Evolutionary conservation across 2,329 filamentous ascomycete species (phyloP).

Genomic region (Claviceps spartinae): DNA sequence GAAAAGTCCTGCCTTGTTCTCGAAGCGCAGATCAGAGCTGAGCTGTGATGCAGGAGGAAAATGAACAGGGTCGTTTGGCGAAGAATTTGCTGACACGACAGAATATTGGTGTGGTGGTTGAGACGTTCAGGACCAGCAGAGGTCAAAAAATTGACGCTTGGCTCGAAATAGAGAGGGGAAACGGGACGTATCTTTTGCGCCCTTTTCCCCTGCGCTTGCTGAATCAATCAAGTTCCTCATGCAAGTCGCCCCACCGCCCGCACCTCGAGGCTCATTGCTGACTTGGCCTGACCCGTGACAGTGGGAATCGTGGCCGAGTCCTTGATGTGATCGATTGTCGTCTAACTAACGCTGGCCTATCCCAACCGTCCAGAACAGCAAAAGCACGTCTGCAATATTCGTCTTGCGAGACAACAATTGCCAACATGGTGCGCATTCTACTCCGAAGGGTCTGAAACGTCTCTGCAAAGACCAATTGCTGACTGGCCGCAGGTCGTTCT

Average conservation of each 20-base stretch:
- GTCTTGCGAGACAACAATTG: slow-evolving; percentile 9
- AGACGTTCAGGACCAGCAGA: background rate
- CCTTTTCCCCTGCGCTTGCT: background rate
- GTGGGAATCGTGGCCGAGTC: background rate
- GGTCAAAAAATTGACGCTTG: background rate
- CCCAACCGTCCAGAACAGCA: background rate
- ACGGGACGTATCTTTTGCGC: background rate
- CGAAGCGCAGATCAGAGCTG: background rate
- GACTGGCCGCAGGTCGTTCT: slow-evolving; percentile 65
- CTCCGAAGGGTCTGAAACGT: background rate
- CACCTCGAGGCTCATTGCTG: background rate
- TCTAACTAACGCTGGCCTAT: background rate
- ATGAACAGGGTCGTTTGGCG: background rate
- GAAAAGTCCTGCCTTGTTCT: background rate
- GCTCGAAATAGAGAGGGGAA: background rate
- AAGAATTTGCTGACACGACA: background rate
- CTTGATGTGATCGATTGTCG: background rate
- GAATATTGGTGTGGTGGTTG: background rate
- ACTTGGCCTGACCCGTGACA: background rate
- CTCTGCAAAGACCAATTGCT: background rate
- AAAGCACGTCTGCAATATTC: background rate
- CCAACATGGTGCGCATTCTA: slow-evolving; percentile 25
- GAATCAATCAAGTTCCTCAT: no score
- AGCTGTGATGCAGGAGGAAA: background rate
- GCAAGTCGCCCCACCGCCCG: slow-evolving; percentile 2